These are phyloP conservation scores for Sporisorium sorghi DNA, from an alignment of 1,284 basidiomycete species.

Conservation along the genomic window DNA sequence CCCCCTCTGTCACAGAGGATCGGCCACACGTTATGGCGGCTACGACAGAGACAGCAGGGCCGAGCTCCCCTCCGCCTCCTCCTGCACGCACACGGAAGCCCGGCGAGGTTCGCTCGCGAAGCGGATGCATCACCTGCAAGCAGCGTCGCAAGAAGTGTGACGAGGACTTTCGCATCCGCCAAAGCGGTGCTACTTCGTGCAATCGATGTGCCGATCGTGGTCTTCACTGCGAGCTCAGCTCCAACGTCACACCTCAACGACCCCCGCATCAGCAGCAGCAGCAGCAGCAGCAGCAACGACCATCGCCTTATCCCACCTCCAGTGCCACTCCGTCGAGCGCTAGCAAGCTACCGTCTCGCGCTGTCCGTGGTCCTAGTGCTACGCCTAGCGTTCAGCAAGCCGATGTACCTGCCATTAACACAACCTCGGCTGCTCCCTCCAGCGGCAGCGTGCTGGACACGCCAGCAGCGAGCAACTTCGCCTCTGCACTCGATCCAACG, in stretches of 20 bases:
- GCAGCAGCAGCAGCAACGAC: slow-evolving; percentile 11
- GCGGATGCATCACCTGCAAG: slow-evolving; percentile 55
- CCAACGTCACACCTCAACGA: slow-evolving; percentile 22
- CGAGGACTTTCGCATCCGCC: slow-evolving; percentile 49
- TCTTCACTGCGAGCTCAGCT: slow-evolving; percentile 40
- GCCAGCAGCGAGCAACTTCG: not conserved
- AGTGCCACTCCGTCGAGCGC: slow-evolving; percentile 11
- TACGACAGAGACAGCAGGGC: slow-evolving; percentile 10
- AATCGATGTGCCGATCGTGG: slow-evolving; percentile 49
- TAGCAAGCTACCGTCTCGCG: slow-evolving; percentile 11
- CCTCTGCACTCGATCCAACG: slow-evolving; percentile 22
- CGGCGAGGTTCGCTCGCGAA: slow-evolving; percentile 53
- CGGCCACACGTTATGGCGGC: slow-evolving; percentile 14
- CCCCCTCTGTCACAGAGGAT: no score
- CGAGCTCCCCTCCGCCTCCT: slow-evolving; percentile 31
- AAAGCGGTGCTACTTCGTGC: slow-evolving; percentile 44
- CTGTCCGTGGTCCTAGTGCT: slow-evolving; percentile 17
- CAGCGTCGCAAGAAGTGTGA: slow-evolving; percentile 57
- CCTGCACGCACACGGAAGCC: slow-evolving; percentile 37
- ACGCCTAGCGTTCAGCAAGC: slow-evolving; percentile 7
- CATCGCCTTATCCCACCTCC: slow-evolving; percentile 22
- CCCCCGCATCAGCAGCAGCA: slow-evolving; percentile 3
- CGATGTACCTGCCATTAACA: not conserved
- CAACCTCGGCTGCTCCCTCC: slow-evolving; percentile 14
- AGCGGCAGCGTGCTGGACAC: not conserved